Conservation (phyloP, 495 filamentous ascomycete genomes). For the Podospora comata region DNA sequence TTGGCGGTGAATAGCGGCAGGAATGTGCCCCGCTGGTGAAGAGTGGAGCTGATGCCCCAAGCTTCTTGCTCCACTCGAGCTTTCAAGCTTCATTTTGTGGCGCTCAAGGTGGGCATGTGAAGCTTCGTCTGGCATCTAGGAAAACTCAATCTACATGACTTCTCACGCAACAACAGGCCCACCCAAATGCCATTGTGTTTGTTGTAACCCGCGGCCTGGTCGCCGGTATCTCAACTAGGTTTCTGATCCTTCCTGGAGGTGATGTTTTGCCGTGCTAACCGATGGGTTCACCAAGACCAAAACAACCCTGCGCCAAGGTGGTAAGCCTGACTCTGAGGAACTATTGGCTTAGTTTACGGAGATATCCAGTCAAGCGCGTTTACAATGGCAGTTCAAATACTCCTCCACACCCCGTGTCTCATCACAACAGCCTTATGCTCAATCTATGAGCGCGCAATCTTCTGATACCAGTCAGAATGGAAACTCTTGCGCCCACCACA, state of each 20-base stretch:
- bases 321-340: not conserved
- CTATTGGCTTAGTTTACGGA: not conserved
- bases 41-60: not conserved
- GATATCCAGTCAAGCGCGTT: not conserved
- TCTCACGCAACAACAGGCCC: no score
- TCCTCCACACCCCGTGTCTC: not conserved
- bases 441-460: not conserved
- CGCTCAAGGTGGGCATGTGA: not conserved
- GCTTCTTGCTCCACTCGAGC: not conserved
- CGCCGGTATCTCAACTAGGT: no score
- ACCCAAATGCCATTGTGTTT: no score
- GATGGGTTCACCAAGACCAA: not conserved
- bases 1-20: slow-evolving; percentile 35
- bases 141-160: no score
- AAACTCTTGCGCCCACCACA: not conserved
- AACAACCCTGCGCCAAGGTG: not conserved
- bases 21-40: slow-evolving; percentile 6
- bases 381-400: not conserved
- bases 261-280: not conserved
- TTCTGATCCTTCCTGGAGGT: not conserved
- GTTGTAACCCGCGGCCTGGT: no score
- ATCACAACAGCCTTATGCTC: not conserved
- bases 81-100: slow-evolving; percentile 4
- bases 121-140: not conserved
- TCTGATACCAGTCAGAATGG: not conserved